Percentiles rank a stretch among this genome's conserved stretches.
Evolutionary conservation across 768 basidiomycete species (phyloP).

Genomic region (Coprinopsis cinerea): DNA sequence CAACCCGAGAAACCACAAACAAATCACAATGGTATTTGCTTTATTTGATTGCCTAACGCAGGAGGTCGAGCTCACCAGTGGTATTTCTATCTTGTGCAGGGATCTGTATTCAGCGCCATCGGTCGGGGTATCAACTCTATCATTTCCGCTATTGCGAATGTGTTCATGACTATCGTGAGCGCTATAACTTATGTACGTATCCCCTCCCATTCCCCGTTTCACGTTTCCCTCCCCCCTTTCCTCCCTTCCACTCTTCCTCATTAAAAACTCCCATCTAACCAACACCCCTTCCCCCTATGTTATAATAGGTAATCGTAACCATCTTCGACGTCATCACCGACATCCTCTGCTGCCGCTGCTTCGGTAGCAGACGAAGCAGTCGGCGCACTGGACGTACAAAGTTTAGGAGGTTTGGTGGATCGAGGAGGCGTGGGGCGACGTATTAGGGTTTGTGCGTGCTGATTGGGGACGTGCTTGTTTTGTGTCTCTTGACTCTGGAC

Average conservation of each 20-base stretch:
- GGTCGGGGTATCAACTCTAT: constrained; percentile 53
- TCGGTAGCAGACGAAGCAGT: constrained; percentile 26
- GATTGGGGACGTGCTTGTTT: too few species aligned
- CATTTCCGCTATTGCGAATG: constrained; percentile 52
- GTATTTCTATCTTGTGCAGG: constrained; percentile 40
- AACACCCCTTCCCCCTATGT: too few species aligned
- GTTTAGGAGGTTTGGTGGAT: constrained; percentile 4
- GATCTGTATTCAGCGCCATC: constrained; percentile 60
- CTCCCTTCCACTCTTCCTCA: constrained; percentile 2
- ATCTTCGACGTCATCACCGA: constrained; percentile 59
- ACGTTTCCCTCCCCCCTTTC: neutral
- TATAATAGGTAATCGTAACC: constrained; percentile 58
- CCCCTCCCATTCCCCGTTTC: neutral
- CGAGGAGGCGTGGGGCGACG: neutral
- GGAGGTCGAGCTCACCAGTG: too few species aligned
- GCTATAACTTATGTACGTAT: constrained; percentile 52
- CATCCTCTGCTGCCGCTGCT: constrained; percentile 48
- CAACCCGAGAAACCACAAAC: too few species aligned
- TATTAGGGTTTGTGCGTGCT: too few species aligned
- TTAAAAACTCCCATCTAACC: too few species aligned
- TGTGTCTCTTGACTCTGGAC: too few species aligned
- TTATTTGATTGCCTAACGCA: too few species aligned
- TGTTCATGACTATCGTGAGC: constrained; percentile 55
- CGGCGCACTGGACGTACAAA: constrained; percentile 5
- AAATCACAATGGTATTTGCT: too few species aligned